Evolutionary conservation across 1,284 basidiomycete genomes (phyloP).

Genomic region (Trichosporon sp.): DNA sequence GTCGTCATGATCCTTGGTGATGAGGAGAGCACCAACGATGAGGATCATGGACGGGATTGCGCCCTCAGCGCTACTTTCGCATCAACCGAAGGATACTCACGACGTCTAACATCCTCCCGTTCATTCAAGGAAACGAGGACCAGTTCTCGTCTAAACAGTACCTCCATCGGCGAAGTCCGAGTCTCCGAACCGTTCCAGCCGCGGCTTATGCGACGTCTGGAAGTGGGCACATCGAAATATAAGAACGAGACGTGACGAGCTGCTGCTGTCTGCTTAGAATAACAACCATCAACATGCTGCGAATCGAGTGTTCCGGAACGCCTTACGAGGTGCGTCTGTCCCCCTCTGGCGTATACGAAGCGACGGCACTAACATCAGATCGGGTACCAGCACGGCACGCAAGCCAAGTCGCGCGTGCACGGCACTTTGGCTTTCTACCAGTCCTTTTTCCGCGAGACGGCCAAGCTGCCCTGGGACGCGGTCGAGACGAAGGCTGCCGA

Average conservation of each 20-base stretch:
- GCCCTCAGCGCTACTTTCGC: neutral
- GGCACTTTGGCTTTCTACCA: slow-evolving; percentile 33
- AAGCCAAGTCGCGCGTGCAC: slow-evolving; percentile 25
- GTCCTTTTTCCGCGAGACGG: slow-evolving; percentile 26
- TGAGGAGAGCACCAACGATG: neutral
- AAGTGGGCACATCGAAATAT: neutral
- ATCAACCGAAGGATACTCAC: neutral
- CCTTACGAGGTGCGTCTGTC: slow-evolving; percentile 26
- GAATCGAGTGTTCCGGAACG: slow-evolving; percentile 25
- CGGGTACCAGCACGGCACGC: slow-evolving; percentile 29
- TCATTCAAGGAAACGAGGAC: too few relatives aligned
- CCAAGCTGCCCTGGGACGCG: slow-evolving; percentile 29
- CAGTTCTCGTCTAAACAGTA: neutral
- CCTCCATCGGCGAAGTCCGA: neutral
- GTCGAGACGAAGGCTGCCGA: slow-evolving; percentile 25
- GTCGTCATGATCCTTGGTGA: neutral
- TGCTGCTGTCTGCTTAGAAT: neutral
- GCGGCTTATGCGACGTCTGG: neutral
- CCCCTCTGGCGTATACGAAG: too few relatives aligned
- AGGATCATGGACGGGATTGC: neutral
- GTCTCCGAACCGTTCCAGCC: neutral
- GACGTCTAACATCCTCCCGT: neutral
- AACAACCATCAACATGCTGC: slow-evolving; percentile 21
- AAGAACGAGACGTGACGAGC: neutral
- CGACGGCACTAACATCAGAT: slow-evolving; percentile 22